Base-by-base conservation (phyloP, 345 rosid genomes). In the Sisymbrium irio region DNA sequence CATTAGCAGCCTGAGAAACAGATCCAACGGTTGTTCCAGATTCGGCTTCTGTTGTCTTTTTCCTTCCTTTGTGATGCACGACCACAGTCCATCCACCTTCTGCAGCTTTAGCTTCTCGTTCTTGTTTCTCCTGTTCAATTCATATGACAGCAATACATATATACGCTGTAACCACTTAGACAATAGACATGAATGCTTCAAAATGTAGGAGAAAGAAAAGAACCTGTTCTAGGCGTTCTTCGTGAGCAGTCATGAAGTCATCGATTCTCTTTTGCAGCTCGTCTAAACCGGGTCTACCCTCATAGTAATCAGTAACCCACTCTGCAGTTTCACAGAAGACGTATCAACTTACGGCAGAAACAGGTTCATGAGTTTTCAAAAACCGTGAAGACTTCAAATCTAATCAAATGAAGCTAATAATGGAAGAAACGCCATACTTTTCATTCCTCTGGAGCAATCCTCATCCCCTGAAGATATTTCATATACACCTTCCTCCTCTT, bases 41-140 rank as follows among this genome's bases (percentile, higher is more conserved):
- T 75, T 90, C 94, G 42, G 86, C 9, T 19, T 92, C 99, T 54
- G 89, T 85, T 4, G 91, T 87, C 71, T 90, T 95, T 73, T 95
- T 95, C 86, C 98, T 90, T 77, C 99, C 98, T 83, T 89, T 95
- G 60, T 88, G 96, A 78, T 92, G 99, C 20, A 76, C 83, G 4
- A 92, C 99, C 69, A 92, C 98, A 35, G 96, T 92, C 99, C 98
- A 95, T 33, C 98, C 99, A 51, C 92, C 99, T 76, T 90, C 98
- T 35, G 92, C 89, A 59, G 86, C 91, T 65, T 70, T 89, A 70
- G 91, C 94, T 86, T 90, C 98, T 77, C 80, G 85, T 36, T 83
- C 90, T 81, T 84, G 82, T 68, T 79, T 85, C 87, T 86, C 96
- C 98, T 95, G 85, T 65, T 25, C 62, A 51, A 62, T 1, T 40